Evolutionary conservation across 176 grass and related monocot genomes (phyloP).

Genomic region (Oryza longistaminata): DNA sequence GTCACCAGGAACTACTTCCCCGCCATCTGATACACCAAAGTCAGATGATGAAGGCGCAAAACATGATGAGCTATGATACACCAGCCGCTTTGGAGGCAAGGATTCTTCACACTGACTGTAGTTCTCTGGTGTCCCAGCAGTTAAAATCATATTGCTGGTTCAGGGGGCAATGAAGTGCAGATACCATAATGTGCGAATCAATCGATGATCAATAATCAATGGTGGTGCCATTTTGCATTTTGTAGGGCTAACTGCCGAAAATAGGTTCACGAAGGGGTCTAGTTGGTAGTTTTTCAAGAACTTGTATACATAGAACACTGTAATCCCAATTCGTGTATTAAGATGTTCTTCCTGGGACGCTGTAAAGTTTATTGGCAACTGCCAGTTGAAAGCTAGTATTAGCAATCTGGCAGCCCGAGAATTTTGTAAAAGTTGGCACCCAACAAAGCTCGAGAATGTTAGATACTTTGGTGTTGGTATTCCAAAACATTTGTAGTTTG

Average conservation of each 20-base stretch:
- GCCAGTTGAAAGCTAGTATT: neutral
- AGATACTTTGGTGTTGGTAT: neutral
- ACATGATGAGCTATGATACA: slow-evolving; percentile 67
- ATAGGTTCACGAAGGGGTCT: neutral
- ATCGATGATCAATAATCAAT: neutral
- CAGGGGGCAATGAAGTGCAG: slow-evolving; percentile 12
- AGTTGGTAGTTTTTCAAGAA: slow-evolving; percentile 13
- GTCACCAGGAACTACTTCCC: slow-evolving; percentile 27
- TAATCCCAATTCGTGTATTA: neutral
- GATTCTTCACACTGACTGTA: neutral
- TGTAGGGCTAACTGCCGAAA: neutral
- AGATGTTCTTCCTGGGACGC: neutral
- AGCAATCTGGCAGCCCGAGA: neutral
- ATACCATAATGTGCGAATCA: neutral
- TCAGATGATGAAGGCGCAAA: slow-evolving; percentile 22
- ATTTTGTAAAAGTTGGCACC: neutral
- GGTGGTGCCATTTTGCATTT: neutral
- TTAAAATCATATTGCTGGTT: slow-evolving; percentile 20
- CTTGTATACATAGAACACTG: neutral
- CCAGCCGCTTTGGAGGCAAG: neutral
- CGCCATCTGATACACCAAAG: slow-evolving; percentile 45
- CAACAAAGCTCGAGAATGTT: neutral
- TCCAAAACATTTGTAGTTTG: neutral
- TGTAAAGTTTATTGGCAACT: slow-evolving; percentile 19
- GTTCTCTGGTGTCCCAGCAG: neutral